Conservation (phyloP, 371 early-diverging fungal species). For the Syncephalastrum monosporum region DNA sequence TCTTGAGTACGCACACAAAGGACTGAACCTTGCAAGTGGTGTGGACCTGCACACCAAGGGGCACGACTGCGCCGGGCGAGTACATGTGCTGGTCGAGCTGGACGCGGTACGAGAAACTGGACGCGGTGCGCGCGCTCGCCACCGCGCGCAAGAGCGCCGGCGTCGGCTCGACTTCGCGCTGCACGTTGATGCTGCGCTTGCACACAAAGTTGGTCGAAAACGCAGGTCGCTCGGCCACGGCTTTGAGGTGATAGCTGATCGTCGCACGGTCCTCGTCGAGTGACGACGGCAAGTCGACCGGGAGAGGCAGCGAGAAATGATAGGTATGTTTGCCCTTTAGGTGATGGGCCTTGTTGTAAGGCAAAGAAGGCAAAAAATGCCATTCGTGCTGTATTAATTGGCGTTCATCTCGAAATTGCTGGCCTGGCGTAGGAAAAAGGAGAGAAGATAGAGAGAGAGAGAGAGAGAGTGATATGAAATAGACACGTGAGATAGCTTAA, state of each 20-base stretch:
- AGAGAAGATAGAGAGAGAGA: no score
- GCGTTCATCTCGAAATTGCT: conserved; percentile 14
- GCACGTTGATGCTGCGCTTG: conserved; percentile 18
- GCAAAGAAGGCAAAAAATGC: conserved; percentile 15
- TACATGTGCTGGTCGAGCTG: conserved; percentile 21
- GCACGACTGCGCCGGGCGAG: conserved; percentile 19
- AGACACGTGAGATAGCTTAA: neutral
- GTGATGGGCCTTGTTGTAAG: conserved; percentile 26
- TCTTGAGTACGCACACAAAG: conserved; percentile 27
- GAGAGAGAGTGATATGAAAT: neutral
- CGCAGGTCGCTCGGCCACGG: conserved; percentile 34
- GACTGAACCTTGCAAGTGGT: conserved; percentile 22
- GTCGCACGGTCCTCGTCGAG: conserved; percentile 25
- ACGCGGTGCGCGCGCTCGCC: conserved; percentile 6
- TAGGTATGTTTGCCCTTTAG: conserved; percentile 20
- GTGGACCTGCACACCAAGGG: conserved; percentile 5
- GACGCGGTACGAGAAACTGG: conserved; percentile 15
- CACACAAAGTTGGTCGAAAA: conserved; percentile 31
- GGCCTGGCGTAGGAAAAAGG: conserved; percentile 11
- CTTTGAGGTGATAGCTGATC: conserved; percentile 30
- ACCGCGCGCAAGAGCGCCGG: neutral
- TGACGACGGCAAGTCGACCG: conserved; percentile 39
- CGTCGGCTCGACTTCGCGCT: neutral
- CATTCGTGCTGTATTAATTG: conserved; percentile 19
- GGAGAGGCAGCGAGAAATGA: conserved; percentile 24